A percentile compares a stretch with the other conserved stretches of the same genome.
These are phyloP conservation scores for Pinus taeda DNA, from an alignment of 75 land plant genomes.

Conservation along the genomic window DNA sequence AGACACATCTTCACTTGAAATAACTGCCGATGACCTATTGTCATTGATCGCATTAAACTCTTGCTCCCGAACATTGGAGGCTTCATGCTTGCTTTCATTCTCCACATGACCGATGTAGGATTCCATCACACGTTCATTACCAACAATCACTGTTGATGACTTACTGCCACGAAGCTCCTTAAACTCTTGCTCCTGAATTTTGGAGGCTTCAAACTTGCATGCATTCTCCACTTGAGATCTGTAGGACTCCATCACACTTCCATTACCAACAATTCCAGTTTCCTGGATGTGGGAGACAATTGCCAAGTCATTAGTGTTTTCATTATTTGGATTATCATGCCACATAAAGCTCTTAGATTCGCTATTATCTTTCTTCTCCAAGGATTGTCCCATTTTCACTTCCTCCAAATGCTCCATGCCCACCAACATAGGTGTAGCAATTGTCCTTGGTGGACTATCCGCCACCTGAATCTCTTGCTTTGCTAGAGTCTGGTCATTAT, in stretches of 20 bases:
- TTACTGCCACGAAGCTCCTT: not conserved
- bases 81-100: not conserved
- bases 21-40: not conserved
- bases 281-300: not conserved
- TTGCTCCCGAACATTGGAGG: not conserved
- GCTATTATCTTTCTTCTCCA: not conserved
- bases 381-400: not conserved
- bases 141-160: not conserved
- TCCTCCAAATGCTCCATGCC: not conserved
- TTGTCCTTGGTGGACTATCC: not conserved
- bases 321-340: not conserved
- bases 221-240: not conserved
- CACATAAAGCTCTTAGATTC: not conserved
- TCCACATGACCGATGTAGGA: not conserved
- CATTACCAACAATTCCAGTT: not conserved
- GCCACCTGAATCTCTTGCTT: constrained; percentile 1
- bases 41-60: not conserved
- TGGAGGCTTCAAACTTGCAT: not conserved
- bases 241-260: constrained; percentile 1
- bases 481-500: not conserved
- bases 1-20: not conserved
- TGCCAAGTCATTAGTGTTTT: not conserved
- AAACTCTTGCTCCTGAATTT: not conserved
- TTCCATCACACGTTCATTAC: not conserved
- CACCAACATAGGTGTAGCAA: not conserved